phyloP scores from a whole-genome alignment of 805 yeast genomes.

The Cyberlindnera euphorbiae region DNA sequence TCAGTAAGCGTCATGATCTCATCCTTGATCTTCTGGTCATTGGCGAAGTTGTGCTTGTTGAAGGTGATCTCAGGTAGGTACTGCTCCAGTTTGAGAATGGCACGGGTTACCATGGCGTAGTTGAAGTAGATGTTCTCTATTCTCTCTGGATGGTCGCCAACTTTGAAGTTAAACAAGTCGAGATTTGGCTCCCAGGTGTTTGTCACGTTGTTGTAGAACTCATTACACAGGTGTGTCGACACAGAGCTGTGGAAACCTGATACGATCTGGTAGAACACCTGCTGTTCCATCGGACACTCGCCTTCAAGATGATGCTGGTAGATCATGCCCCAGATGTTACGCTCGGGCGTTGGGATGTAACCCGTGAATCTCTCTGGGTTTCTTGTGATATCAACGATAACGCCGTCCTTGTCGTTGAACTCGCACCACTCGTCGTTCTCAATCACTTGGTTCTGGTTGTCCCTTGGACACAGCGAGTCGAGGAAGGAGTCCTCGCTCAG shows the following conservation, averaged over 20 bases:
- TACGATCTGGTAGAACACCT: conserved; percentile 78
- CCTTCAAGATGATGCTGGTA: conserved; percentile 65
- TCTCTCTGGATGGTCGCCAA: conserved; percentile 84
- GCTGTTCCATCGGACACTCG: conserved; percentile 74
- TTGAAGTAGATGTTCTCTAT: conserved; percentile 86
- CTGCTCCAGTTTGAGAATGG: conserved; percentile 63
- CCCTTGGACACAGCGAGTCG: conserved; percentile 32
- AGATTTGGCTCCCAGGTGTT: conserved; percentile 84
- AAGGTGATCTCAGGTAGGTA: conserved; percentile 48
- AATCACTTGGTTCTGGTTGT: conserved; percentile 22
- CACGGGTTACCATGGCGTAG: conserved; percentile 80
- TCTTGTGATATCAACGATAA: conserved; percentile 76
- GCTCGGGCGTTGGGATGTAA: conserved; percentile 87
- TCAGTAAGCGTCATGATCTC: conserved; percentile 31
- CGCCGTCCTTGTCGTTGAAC: conserved; percentile 64
- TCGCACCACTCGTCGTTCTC: conserved; percentile 65
- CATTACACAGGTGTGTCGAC: conserved; percentile 87
- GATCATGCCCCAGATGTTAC: conserved; percentile 88
- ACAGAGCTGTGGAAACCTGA: conserved; percentile 96
- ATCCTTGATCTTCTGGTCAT: conserved; percentile 41
- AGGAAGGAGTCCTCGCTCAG: conserved; percentile 32
- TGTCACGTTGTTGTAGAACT: conserved; percentile 63
- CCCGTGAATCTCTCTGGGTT: conserved; percentile 98
- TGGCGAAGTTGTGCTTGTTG: conserved; percentile 35
- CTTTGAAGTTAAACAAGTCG: conserved; percentile 78